Evolutionary conservation across 2,329 filamentous ascomycete genomes (phyloP).

Genomic region (Paecilomyces niveus): DNA sequence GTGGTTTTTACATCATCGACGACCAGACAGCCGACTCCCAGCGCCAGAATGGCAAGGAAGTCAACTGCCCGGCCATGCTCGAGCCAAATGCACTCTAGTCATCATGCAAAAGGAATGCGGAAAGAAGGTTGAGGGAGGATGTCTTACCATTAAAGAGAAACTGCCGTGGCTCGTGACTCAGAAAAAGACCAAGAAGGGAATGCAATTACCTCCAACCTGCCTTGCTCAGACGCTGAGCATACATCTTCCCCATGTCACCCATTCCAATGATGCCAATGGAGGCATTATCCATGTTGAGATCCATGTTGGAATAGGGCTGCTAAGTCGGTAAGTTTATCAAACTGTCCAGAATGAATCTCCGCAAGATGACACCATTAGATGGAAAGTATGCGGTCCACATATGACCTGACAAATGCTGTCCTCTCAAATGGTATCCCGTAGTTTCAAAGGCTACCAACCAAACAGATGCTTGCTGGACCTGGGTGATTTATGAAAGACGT

Average conservation of each 20-base stretch:
- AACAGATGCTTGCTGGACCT: neutral
- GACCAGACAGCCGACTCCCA: constrained; percentile 50
- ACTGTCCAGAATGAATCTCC: neutral
- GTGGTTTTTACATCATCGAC: constrained; percentile 99
- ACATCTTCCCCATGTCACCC: constrained; percentile 99
- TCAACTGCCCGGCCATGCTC: constrained; percentile 69
- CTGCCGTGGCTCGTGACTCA: constrained; percentile 2
- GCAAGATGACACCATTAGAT: neutral
- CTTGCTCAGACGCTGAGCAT: constrained; percentile 76
- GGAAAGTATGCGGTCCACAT: neutral
- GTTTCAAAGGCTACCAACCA: neutral
- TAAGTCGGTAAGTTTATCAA: constrained; percentile 2
- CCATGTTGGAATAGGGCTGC: constrained; percentile 18
- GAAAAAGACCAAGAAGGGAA: constrained; percentile 9
- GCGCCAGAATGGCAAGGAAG: constrained; percentile 70
- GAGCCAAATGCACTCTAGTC: constrained; percentile 99
- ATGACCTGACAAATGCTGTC: neutral
- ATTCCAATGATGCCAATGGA: constrained; percentile 94
- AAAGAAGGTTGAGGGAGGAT: constrained; percentile 3
- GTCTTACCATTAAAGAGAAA: constrained; percentile 24
- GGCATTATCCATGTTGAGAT: constrained; percentile 55
- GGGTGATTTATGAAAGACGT: neutral
- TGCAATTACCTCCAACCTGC: constrained; percentile 89
- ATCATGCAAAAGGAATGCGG: constrained; percentile 56
- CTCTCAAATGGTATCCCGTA: neutral